Base-by-base conservation (phyloP, 2,329 filamentous ascomycete genomes). In the Aspergillus alliaceus region DNA sequence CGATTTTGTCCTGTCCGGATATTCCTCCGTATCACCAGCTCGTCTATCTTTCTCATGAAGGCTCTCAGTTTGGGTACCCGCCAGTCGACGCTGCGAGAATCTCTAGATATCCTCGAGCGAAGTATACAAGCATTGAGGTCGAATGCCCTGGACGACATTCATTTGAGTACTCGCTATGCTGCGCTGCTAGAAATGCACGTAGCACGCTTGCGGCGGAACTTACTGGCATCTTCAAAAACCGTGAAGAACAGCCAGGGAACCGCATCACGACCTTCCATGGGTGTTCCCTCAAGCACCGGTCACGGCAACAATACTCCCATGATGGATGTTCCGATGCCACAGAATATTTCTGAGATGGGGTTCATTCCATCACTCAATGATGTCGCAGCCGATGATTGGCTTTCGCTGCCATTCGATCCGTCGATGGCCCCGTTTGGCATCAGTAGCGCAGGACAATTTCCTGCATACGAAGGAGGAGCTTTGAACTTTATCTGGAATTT, bases 1-100 rank as follows among this genome's bases (percentile, higher is more conserved):
- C 75, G 78, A 3, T 84, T 81, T 59, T 81, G 77, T 0, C 83
- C 82, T 0, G 79, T 83, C 2, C 73, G 82, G 18, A 80, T 84
- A 14, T 82, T 83, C 53, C 69, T 84, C 2, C 78, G 82, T 24
- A 79, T 84, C 46, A 83, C 80, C 2, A 82, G 80, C 2, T 80
- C 80, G 0, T 84, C 82, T 0, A 82, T 85, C 5, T 83, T 84
- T 55, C 70, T 84, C 3, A 77, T 84, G 63, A 77, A 77, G 63
- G 80, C 79, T 0, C 64, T 83, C 14, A 82, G 80, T 56, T 53
- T 83, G 35, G 80, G 80, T 1, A 76, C 79, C 1, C 74, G 79
- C 2, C 79, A 81, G 55, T 75, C 79, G 6, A 81, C 81, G 47
- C 66, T 83, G 6, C 76, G 77, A 52, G 76, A 77, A 29, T 80